Evolutionary conservation across 345 rosid species (phyloP), one percentile per base, ranked within the genome.

Genomic region (Chamaenerion angustifolium): DNA sequence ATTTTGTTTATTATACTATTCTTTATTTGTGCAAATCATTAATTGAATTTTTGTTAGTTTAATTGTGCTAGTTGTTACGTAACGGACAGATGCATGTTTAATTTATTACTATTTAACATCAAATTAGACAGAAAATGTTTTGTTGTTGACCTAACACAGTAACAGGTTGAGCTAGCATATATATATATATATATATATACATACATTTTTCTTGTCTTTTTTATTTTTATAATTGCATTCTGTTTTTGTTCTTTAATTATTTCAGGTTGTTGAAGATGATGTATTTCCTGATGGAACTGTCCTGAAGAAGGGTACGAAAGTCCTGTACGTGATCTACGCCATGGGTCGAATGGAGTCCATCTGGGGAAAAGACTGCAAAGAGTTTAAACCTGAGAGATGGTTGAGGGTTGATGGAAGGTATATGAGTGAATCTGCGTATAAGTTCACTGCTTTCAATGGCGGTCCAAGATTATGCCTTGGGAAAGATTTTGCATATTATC

Each of bases 321-420:
- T 92, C 11, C 60, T 92, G 2, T 92, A 92, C 53, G 95, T 88
- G 23, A 80, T 84, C 11, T 87, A 92, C 45, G 66, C 98, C 55
- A 92, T 92, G 96, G 98, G 90, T 55, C 67, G 96, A 54, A 84
- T 87, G 90, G 95, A 87, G 62, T 78, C 79, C 13, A 77, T 92
- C 51, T 92, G 96, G 96, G 96, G 98, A 23, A 77, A 72, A 44
- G 88, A 92, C 67, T 84, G 93, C 66, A 60, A 67, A 52, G 77
- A 84, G 58, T 92, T 75, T 60, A 82, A 70, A 65, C 98, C 96
- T 10, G 95, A 92, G 71, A 76, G 95, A 57, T 92, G 98, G 96
- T 68, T 87, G 14, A 74, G 80, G 59, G 90, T 4, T 7, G 37
- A 84, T 10, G 81, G 90, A 18, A 68, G 81, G 41, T 92, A 68